phyloP scores from a whole-genome alignment of 2,329 filamentous ascomycete species.

The Blastomyces gilchristii region DNA sequence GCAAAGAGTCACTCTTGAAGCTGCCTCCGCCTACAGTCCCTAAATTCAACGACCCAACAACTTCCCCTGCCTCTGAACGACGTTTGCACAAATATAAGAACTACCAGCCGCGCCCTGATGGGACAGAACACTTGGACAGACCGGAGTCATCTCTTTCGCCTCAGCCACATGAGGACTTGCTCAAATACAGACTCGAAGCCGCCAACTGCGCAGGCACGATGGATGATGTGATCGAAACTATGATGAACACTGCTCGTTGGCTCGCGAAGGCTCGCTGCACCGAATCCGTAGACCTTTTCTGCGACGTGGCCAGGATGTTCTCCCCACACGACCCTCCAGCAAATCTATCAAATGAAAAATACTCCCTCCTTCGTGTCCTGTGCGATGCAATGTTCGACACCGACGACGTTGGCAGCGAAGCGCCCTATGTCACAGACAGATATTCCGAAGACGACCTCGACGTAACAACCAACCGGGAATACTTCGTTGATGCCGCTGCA shows the following conservation, averaged over 20 bases:
- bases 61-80: too few relatives aligned
- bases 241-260: conserved; percentile 22
- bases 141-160: not conserved
- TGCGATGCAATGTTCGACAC: conserved; percentile 9
- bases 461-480: not conserved
- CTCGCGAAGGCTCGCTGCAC: conserved; percentile 21
- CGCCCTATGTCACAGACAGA: not conserved
- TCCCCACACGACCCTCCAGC: conserved; percentile 21
- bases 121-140: not conserved
- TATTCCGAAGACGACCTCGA: not conserved
- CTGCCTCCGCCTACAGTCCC: not conserved
- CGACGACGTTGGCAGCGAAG: not conserved
- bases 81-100: not conserved
- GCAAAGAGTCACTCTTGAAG: not conserved
- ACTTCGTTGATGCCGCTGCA: not conserved
- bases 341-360: conserved; percentile 18
- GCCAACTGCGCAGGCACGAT: conserved; percentile 3
- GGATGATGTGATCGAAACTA: conserved; percentile 12
- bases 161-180: not conserved
- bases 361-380: conserved; percentile 8
- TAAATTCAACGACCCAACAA: not conserved
- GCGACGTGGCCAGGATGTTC: conserved; percentile 21
- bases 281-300: conserved; percentile 23
- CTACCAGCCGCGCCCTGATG: not conserved
- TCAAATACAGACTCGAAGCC: not conserved